Conservation (phyloP, 2,329 filamentous ascomycete species). For the Phaeosphaeriaceae sp. region DNA sequence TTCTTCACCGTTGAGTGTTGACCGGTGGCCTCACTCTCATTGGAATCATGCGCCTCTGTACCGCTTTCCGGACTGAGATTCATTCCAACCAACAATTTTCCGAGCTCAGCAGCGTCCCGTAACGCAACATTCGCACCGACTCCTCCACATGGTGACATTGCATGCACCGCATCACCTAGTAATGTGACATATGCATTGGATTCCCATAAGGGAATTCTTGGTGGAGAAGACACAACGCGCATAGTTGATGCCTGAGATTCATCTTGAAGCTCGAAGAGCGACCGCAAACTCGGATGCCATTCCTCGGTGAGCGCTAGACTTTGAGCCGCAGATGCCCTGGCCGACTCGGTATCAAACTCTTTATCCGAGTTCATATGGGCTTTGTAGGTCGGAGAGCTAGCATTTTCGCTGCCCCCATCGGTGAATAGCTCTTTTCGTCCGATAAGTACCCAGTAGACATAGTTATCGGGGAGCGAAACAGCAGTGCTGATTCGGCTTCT, state of each 20-base stretch:
- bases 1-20: not conserved
- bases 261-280: constrained; percentile 24
- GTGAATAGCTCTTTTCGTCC: constrained; percentile 15
- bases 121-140: constrained; percentile 51
- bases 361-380: not conserved
- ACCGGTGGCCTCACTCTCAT: not conserved
- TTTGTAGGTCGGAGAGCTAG: not conserved
- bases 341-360: not conserved
- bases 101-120: constrained; percentile 43
- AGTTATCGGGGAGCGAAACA: constrained; percentile 29
- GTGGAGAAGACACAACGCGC: constrained; percentile 41
- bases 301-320: constrained; percentile 16
- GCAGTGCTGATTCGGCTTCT: not conserved
- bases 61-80: not conserved
- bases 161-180: constrained; percentile 50
- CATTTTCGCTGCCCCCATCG: not conserved
- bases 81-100: not conserved
- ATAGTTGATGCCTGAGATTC: constrained; percentile 39
- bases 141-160: constrained; percentile 50
- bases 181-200: constrained; percentile 44
- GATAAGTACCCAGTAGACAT: constrained; percentile 46
- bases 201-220: constrained; percentile 42
- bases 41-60: not conserved
- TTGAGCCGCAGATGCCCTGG: constrained; percentile 11
- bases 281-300: constrained; percentile 16